Conservation (phyloP, 768 basidiomycete species). For the Dendrothele bispora region DNA sequence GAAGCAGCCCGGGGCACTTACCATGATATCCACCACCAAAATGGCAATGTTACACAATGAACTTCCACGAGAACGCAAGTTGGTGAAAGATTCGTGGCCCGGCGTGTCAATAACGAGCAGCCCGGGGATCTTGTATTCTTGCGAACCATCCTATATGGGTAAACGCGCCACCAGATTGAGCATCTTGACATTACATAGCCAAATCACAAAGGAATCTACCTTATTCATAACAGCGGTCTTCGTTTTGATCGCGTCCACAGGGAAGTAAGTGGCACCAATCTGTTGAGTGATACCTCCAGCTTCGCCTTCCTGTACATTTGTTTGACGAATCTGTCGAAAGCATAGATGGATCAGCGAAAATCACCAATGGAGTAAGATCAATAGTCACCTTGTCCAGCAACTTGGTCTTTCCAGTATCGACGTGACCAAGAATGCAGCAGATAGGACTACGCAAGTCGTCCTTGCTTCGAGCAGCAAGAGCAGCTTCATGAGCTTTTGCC, state of each 20-base stretch:
- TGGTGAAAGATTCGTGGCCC: constrained; percentile 99
- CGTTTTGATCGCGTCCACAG: constrained; percentile 87
- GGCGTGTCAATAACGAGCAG: constrained; percentile 96
- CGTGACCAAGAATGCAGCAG: constrained; percentile 98
- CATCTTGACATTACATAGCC: too few relatives aligned
- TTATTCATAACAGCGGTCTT: constrained; percentile 95
- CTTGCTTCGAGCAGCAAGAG: constrained; percentile 82
- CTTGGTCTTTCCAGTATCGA: constrained; percentile 99
- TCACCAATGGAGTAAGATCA: constrained; percentile 2
- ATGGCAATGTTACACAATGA: constrained; percentile 99
- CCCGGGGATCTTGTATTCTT: constrained; percentile 97
- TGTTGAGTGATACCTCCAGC: constrained; percentile 99
- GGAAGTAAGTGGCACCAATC: constrained; percentile 99
- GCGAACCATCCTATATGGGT: constrained; percentile 58
- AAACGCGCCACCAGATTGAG: too few relatives aligned
- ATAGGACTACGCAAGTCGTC: constrained; percentile 95
- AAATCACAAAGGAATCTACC: too few relatives aligned
- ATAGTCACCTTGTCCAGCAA: constrained; percentile 83
- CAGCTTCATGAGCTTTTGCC: constrained; percentile 78
- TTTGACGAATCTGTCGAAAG: constrained; percentile 89
- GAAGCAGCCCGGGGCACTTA: constrained; percentile 28
- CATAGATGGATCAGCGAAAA: constrained; percentile 1
- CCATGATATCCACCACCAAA: constrained; percentile 98
- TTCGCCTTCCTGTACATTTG: constrained; percentile 98
- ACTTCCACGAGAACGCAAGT: constrained; percentile 91